Conservation (phyloP, 225 moss, liverwort and hornwort species). For the Sphagnum contortum region DNA sequence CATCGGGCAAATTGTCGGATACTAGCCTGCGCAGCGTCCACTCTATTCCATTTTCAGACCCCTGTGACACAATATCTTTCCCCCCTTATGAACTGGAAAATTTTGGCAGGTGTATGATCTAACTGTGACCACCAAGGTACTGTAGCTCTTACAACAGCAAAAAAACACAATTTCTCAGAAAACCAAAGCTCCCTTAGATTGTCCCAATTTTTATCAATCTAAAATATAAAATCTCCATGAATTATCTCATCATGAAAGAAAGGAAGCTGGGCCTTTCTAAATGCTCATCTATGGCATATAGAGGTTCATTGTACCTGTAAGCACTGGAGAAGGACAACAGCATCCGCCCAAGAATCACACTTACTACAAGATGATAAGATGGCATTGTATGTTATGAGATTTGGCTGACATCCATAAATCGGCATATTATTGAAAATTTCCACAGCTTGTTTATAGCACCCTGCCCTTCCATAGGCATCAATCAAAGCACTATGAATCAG, state of each 20-base stretch:
- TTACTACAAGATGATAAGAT: conserved; percentile 51
- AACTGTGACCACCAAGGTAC: no score
- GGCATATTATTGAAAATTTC: conserved; percentile 51
- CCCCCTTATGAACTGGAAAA: no score
- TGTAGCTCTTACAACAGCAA: no score
- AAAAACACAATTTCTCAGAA: no score
- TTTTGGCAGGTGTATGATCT: no score
- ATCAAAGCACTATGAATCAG: conserved; percentile 72
- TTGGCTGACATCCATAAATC: conserved; percentile 45
- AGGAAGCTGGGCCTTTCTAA: no score
- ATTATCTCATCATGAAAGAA: no score
- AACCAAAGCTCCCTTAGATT: no score
- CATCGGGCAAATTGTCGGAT: conserved; percentile 13
- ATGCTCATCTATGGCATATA: no score
- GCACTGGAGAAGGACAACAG: conserved; percentile 41
- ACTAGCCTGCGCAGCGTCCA: conserved; percentile 40
- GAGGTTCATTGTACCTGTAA: conserved; percentile 24
- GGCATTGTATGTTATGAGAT: conserved; percentile 62
- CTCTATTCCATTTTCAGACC: conserved; percentile 50
- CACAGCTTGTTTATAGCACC: conserved; percentile 44
- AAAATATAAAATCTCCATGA: no score
- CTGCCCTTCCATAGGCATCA: conserved; percentile 60
- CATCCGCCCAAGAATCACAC: conserved; percentile 44
- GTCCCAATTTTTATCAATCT: no score
- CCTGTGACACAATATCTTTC: conserved; percentile 11